Evolutionary conservation across 2,329 filamentous ascomycete species (phyloP), one percentile per base, ranked within the genome.

Genomic region (Dactylonectria macrodidyma): DNA sequence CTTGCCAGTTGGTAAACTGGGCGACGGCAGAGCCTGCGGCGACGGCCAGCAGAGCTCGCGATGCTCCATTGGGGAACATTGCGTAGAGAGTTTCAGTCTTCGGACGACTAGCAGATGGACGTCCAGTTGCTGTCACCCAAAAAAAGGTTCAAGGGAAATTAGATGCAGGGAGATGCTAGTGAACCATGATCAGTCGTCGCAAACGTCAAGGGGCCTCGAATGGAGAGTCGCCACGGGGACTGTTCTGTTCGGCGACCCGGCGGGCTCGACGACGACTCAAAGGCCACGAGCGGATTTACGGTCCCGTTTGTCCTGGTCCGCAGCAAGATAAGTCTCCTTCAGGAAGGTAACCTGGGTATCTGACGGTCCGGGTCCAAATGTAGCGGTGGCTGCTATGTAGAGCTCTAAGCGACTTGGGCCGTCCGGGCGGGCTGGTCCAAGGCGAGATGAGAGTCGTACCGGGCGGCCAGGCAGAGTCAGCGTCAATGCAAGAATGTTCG

Each of bases 1-100:
- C 51, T n/a, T 73, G 60, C 89, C 89, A 91, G 30, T 79, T 79
- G 78, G 60, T 82, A 74, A 76, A 79, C 66, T 88, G 87, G 19
- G 82, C 85, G 22, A 62, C 55, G 30, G 62, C 61, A 41, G 56
- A 68, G 36, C 63, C 24, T 3, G 71, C 60, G 56, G 66, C 63
- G n/a, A 65, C 52, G n/a, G 72, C 71, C 59, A 71, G 61, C 36
- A 74, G 55, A 38, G 57, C 67, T 66, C 73, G 69, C 22, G 63
- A 59, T 16, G 69, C 58, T 59, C 50, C 30, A 19, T 46, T 52
- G 59, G 44, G 50, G 46, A 66, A 65, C 68, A 73, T 74, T 69
- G 73, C 78, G 65, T 56, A 41, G 44, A 55, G 58, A 41, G 22
- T 38, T 38, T 64, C 44, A 57, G 38, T 54, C 46, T 38, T 64